These are phyloP conservation scores for Zopfochytrium polystomum DNA, from an alignment of 371 early-diverging fungal species.

Conservation along the genomic window DNA sequence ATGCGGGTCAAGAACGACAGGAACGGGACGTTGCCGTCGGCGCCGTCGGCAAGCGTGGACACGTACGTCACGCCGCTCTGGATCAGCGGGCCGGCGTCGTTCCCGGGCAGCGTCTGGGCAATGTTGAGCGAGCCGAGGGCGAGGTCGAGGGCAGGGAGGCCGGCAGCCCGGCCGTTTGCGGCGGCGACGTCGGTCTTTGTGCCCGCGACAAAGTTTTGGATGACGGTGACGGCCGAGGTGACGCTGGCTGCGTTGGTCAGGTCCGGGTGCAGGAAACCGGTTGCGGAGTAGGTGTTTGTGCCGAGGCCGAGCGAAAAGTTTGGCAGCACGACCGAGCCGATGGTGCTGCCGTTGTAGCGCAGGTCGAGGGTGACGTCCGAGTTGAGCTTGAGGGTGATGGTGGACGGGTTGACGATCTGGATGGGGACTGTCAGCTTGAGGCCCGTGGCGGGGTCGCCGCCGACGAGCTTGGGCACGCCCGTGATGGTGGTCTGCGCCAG, in stretches of 20 bases:
- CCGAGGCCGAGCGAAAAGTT: no score
- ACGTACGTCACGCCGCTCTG: neutral
- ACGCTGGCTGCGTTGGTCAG: neutral
- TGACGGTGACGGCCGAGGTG: neutral
- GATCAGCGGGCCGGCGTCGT: neutral
- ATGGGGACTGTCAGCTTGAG: no score
- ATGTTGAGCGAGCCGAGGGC: conserved; percentile 3
- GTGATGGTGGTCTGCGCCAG: no score
- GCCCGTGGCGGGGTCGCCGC: no score
- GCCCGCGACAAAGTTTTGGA: neutral
- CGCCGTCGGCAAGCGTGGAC: neutral
- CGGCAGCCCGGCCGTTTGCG: conserved; percentile 1
- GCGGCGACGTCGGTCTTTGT: neutral
- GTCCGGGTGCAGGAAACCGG: conserved; percentile 2
- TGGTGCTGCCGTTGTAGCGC: no score
- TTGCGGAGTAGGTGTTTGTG: no score
- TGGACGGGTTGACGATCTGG: no score
- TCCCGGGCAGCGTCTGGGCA: neutral
- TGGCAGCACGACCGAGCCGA: no score
- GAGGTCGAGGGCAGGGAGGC: conserved; percentile 4
- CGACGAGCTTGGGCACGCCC: no score
- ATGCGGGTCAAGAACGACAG: conserved; percentile 1
- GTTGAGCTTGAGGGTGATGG: no score
- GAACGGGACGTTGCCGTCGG: neutral
- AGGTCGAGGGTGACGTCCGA: no score